Conservation (phyloP, 257 asterid species). For the Galeopsis tetrahit region DNA sequence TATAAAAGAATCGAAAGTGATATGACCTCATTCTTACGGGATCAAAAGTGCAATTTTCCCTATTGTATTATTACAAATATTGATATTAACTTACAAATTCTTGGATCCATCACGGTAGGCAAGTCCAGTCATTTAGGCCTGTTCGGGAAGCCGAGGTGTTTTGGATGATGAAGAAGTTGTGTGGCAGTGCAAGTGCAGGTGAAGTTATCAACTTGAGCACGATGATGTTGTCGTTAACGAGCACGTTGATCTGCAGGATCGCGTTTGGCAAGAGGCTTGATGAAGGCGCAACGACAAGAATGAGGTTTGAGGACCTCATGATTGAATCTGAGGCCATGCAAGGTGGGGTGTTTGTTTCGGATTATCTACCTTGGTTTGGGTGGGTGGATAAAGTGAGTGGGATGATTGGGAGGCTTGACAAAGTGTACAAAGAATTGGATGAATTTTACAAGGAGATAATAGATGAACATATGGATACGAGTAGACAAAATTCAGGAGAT, state of each 20-base stretch:
- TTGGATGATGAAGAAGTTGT: not conserved
- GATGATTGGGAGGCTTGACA: constrained; percentile 41
- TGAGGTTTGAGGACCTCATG: constrained; percentile 45
- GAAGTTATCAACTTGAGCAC: constrained; percentile 25
- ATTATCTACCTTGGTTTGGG: constrained; percentile 42
- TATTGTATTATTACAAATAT: too few species aligned
- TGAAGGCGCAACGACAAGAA: not conserved
- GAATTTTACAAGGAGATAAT: constrained; percentile 41
- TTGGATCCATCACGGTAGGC: not conserved
- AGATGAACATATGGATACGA: constrained; percentile 36
- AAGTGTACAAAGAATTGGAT: constrained; percentile 35
- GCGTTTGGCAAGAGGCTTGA: constrained; percentile 38
- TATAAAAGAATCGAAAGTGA: too few species aligned
- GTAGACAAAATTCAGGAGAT: constrained; percentile 1
- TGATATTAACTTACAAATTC: too few species aligned
- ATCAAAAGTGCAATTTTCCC: too few species aligned
- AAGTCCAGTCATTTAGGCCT: constrained; percentile 39
- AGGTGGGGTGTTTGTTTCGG: constrained; percentile 42
- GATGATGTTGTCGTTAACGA: constrained; percentile 26
- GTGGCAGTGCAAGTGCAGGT: not conserved
- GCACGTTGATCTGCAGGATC: constrained; percentile 35
- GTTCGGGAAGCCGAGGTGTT: constrained; percentile 38
- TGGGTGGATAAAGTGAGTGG: constrained; percentile 48
- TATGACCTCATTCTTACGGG: too few species aligned
- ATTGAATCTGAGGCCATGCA: constrained; percentile 40